Conservation (phyloP, 768 basidiomycete species). For the Rubroboletus satanas region DNA sequence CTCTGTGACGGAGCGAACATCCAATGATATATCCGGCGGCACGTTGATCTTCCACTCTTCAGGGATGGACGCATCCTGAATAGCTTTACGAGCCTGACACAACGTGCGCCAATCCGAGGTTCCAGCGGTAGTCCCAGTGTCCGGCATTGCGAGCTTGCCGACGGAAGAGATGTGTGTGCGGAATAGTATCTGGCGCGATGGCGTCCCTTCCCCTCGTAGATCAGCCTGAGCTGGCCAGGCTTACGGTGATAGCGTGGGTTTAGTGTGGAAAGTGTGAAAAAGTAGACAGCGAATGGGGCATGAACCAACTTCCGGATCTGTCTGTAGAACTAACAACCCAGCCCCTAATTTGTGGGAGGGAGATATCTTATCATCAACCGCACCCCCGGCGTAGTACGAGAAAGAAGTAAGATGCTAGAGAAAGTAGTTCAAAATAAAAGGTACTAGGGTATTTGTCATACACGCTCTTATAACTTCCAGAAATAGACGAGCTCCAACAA, state of each 20-base stretch:
- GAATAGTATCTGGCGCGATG: background rate
- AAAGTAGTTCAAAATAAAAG: too few species aligned
- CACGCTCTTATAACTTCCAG: background rate
- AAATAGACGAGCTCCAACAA: background rate
- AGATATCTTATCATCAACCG: too few species aligned
- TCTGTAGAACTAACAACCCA: background rate
- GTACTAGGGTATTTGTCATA: too few species aligned
- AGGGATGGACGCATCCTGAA: constrained; percentile 24
- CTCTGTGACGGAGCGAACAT: constrained; percentile 20
- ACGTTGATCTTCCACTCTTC: constrained; percentile 19
- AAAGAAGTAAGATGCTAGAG: too few species aligned
- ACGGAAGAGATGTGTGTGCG: background rate
- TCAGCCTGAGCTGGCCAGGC: background rate
- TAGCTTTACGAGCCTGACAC: constrained; percentile 16
- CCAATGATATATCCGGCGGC: constrained; percentile 15
- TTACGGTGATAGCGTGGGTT: background rate
- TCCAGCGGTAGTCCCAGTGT: background rate
- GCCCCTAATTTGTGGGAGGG: too few species aligned
- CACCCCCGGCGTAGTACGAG: too few species aligned
- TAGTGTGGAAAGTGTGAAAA: background rate
- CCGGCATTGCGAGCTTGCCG: constrained; percentile 5
- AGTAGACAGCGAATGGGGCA: background rate
- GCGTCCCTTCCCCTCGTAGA: background rate
- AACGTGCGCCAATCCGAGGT: constrained; percentile 20
- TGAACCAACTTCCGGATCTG: background rate